phyloP scores from a whole-genome alignment of 768 basidiomycete genomes.

The Coprinopsis sp. region DNA sequence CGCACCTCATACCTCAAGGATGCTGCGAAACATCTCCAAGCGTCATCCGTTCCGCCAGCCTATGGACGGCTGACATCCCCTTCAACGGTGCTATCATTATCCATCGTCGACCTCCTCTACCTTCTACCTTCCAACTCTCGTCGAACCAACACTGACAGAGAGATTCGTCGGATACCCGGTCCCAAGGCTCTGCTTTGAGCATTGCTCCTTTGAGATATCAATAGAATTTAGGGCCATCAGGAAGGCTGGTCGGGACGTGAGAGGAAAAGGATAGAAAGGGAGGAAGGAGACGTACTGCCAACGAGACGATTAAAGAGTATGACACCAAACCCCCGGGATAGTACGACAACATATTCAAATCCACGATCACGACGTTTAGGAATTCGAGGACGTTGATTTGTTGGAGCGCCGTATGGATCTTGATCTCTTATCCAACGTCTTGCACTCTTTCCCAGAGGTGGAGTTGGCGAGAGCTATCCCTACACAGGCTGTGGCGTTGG shows the following conservation, averaged over 20 bases:
- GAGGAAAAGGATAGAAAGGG: background rate
- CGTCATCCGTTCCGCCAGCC: conserved; percentile 61
- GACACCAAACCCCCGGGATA: conserved; percentile 88
- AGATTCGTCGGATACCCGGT: conserved; percentile 47
- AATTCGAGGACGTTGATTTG: conserved; percentile 82
- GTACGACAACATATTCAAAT: conserved; percentile 52
- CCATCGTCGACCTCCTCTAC: background rate
- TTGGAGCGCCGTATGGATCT: conserved; percentile 77
- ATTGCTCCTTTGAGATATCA: conserved; percentile 72
- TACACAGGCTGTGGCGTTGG: conserved; percentile 83
- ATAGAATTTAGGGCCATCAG: conserved; percentile 67
- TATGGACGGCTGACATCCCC: conserved; percentile 68
- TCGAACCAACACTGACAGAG: conserved; percentile 49
- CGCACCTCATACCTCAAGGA: conserved; percentile 72
- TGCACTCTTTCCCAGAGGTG: conserved; percentile 66
- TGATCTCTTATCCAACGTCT: conserved; percentile 86
- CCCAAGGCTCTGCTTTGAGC: conserved; percentile 78
- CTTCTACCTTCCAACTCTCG: background rate
- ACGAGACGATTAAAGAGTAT: conserved; percentile 87
- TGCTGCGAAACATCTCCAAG: conserved; percentile 48
- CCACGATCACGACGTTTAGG: conserved; percentile 71
- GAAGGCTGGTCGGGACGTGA: no score
- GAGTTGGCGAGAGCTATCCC: conserved; percentile 59
- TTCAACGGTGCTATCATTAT: conserved; percentile 60
- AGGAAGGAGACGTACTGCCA: conserved; percentile 63